Base-by-base conservation (phyloP, 371 early-diverging fungal genomes). In the Haplosporangium sp. region DNA sequence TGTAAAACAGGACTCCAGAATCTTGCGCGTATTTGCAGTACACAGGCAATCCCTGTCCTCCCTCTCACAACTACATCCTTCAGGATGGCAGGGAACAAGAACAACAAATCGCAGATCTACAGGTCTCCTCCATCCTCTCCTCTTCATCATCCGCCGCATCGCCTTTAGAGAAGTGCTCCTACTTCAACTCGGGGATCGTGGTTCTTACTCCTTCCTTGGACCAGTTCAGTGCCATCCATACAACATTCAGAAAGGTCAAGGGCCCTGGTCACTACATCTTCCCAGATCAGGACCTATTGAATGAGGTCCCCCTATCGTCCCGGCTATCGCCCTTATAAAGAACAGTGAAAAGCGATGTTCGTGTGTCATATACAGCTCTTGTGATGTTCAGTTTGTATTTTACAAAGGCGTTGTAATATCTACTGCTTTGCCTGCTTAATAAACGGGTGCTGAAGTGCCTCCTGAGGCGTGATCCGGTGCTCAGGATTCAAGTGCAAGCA, bases 401-500 rank as follows among this genome's bases (percentile, higher is more conserved):
- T 63, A 16, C 55, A 63, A 36, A 63, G 55, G 37, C 63, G 55
- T 12, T 63, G 63, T 54, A 29, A 63, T n/a, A n/a, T n/a, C n/a
- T 29, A n/a, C 43, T 67, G 74, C 82, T 76, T 76, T n/a, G 60
- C 42, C 74, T 59, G 68, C 60, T 79, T 87, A 50, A 96, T 91
- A 72, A 98, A 99, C 18, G 95, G 94, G 70, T 98, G 97, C n/a
- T 81, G 62, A 48, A 99, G 81, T 0, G 98, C 98, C 70, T 98
- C 94, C 16, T 86, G 84, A 2, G 99, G 96, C n/a, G 95, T 92
- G 64, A 97, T 87, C 55, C 99, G 88, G 69, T 94, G 89, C 64
- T 92, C 92, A 6, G 99, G 99, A 76, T 95, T 94, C 57, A 97
- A 87, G 37, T 85, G 84, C 57, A 99, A 82, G 83, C 96, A 92